phyloP scores from a whole-genome alignment of 805 yeast genomes.

The Candida sithepensis region DNA sequence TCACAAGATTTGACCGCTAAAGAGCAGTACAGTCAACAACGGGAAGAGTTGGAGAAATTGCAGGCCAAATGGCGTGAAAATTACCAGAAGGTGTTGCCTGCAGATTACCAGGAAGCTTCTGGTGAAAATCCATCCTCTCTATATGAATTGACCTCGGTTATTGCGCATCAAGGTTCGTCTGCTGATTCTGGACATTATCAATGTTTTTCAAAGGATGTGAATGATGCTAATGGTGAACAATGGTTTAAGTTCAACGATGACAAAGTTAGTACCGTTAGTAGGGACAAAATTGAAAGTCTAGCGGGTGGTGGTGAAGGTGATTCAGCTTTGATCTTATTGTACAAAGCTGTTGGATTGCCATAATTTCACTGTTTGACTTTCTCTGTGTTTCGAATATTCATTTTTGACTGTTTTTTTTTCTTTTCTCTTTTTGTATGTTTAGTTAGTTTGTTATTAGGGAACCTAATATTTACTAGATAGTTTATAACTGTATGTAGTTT shows the following conservation, averaged over 20 bases:
- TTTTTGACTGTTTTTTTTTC: not conserved
- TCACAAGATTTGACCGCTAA: slow-evolving; percentile 40
- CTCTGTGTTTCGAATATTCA: not conserved
- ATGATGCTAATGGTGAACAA: slow-evolving; percentile 58
- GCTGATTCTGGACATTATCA: slow-evolving; percentile 99
- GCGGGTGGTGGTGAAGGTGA: slow-evolving; percentile 99
- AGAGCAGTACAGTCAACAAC: slow-evolving; percentile 54
- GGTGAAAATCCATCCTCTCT: slow-evolving; percentile 87
- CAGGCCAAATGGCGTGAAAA: slow-evolving; percentile 47
- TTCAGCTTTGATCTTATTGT: slow-evolving; percentile 83
- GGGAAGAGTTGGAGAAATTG: slow-evolving; percentile 44
- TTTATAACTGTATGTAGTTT: no score
- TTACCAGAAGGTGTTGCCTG: slow-evolving; percentile 43
- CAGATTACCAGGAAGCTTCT: slow-evolving; percentile 32
- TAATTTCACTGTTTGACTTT: slow-evolving; percentile 5
- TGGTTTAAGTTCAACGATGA: slow-evolving; percentile 98
- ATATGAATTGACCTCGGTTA: slow-evolving; percentile 76
- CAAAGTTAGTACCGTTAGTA: slow-evolving; percentile 71
- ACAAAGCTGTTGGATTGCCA: slow-evolving; percentile 73
- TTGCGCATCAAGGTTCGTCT: slow-evolving; percentile 92
- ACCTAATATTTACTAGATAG: no score
- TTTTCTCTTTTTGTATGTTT: not conserved
- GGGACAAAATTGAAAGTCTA: slow-evolving; percentile 75
- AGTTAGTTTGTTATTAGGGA: no score
- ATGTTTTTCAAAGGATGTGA: slow-evolving; percentile 73